Evolutionary conservation across 139 green algal species (phyloP).

Genomic region (Chlorella sp.): DNA sequence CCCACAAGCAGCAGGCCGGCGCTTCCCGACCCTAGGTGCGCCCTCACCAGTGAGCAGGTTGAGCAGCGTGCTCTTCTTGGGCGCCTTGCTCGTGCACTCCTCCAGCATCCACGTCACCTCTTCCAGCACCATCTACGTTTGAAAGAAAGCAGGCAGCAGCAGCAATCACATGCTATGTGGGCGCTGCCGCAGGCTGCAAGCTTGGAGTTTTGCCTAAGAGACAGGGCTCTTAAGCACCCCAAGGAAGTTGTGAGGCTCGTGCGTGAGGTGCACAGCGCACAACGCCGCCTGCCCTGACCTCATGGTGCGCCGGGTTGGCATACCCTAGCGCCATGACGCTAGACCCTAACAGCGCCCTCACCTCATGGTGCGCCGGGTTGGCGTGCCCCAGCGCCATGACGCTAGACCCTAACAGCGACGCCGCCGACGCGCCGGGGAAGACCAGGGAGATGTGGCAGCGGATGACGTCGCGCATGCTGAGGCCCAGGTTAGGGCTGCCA

Average conservation of each 20-base stretch:
- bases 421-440: neutral
- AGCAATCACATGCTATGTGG: too few relatives aligned
- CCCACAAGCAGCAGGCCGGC: too few relatives aligned
- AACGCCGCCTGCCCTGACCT: neutral
- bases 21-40: too few relatives aligned
- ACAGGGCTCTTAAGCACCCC: too few relatives aligned
- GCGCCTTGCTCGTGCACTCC: conserved; percentile 34
- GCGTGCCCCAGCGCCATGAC: conserved; percentile 63
- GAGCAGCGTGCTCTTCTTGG: conserved; percentile 10
- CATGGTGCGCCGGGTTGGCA: neutral
- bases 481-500: neutral
- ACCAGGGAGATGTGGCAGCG: conserved; percentile 13
- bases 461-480: conserved; percentile 12
- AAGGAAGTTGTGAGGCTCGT: too few relatives aligned
- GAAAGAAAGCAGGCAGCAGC: neutral
- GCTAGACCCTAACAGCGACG: conserved; percentile 24
- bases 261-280: too few relatives aligned
- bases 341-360: conserved; percentile 1
- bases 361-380: conserved; percentile 38
- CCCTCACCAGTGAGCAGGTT: neutral
- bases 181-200: too few relatives aligned
- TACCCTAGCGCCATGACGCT: neutral
- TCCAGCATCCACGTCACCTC: conserved; percentile 50
- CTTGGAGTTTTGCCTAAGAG: too few relatives aligned
- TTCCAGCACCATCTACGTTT: conserved; percentile 28